Evolutionary conservation across 352 stramenopile species (phyloP).

Genomic region (Aphanomyces stellatus): DNA sequence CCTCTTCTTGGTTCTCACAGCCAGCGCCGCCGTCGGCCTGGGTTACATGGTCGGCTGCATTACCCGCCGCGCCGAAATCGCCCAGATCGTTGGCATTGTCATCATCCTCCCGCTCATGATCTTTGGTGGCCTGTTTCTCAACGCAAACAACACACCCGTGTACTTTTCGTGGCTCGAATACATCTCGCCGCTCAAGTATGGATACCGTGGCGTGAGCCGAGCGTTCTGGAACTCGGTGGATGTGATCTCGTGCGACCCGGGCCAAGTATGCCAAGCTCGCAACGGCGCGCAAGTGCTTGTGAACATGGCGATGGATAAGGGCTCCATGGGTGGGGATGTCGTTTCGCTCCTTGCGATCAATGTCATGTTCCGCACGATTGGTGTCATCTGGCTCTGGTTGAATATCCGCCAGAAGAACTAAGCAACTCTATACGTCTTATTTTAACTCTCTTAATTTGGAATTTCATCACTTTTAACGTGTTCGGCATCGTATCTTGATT

Average conservation of each 20-base stretch:
- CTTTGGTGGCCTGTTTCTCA: conserved; percentile 39
- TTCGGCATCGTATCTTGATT: too few relatives aligned
- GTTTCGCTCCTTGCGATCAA: conserved; percentile 30
- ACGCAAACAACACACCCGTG: conserved; percentile 29
- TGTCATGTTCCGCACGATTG: conserved; percentile 22
- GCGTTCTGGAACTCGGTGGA: conserved; percentile 35
- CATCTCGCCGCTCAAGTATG: conserved; percentile 39
- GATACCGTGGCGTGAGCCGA: conserved; percentile 40
- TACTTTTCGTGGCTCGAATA: conserved; percentile 42
- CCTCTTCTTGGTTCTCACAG: conserved; percentile 24
- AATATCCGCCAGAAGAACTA: not conserved
- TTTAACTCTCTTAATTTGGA: too few relatives aligned
- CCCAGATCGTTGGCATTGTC: conserved; percentile 29
- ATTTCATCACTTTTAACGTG: too few relatives aligned
- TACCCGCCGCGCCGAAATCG: conserved; percentile 26
- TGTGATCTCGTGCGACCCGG: conserved; percentile 30
- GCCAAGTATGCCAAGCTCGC: conserved; percentile 28
- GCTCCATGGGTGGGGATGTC: conserved; percentile 23
- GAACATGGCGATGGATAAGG: conserved; percentile 35
- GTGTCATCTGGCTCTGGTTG: not conserved
- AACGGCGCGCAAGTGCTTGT: conserved; percentile 34
- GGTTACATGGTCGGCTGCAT: conserved; percentile 37
- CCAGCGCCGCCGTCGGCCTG: conserved; percentile 21
- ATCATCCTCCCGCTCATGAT: conserved; percentile 36
- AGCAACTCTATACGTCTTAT: too few relatives aligned